Base-by-base conservation (phyloP, 192 early-diverging fungal species). In the Cetraspora pellucida region DNA sequence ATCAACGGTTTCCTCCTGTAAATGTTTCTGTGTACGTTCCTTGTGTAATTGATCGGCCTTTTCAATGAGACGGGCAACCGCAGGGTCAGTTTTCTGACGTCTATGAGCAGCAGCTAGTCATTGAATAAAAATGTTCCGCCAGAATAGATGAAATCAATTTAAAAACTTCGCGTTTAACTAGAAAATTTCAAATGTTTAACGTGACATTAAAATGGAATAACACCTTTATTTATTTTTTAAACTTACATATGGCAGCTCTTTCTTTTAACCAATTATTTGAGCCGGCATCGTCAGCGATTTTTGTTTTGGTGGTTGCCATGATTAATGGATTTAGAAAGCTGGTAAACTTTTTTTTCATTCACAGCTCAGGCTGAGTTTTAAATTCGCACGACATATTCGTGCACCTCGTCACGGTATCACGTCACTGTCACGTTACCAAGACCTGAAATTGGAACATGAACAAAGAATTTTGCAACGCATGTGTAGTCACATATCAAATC, bases 241-340 rank as follows among this genome's bases (percentile, higher is more conserved):
- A 63, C 73, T 75, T 75, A 75, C 73, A 75, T 58, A 75, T 75
- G 43, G 73, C 73, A 63, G 73, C 73, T 43, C 73, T 75, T 52
- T 75, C 73, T 43, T 75, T 75, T 50, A 75, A 54, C 73, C 73
- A 75, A 63, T 50, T 75, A 17, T 75, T 75, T 14, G 73, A 75
- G 73, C 73, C 73, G 61, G 73, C 73, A 64, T 75, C 73, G 44
- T 11, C 23, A 55, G 23, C 14, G 6, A 25, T 4, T 71, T 49
- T 43, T 1, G 72, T 74, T 71, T 49, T 43, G 1, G 72, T 74
- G 59, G 57, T 64, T 63, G 58, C 73, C 73, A 75, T 75, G 37
- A 8, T 13, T 68, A 37, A 47, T 46, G 1, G 37, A 37, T 37
- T 68, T 31, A 37, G 21, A 68, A 30, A 4, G 28, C 25, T 55